A percentile compares a stretch with the other conserved stretches of the same genome.
phyloP scores from a whole-genome alignment of 2,329 filamentous ascomycete genomes.

The Aspergillus sp. region DNA sequence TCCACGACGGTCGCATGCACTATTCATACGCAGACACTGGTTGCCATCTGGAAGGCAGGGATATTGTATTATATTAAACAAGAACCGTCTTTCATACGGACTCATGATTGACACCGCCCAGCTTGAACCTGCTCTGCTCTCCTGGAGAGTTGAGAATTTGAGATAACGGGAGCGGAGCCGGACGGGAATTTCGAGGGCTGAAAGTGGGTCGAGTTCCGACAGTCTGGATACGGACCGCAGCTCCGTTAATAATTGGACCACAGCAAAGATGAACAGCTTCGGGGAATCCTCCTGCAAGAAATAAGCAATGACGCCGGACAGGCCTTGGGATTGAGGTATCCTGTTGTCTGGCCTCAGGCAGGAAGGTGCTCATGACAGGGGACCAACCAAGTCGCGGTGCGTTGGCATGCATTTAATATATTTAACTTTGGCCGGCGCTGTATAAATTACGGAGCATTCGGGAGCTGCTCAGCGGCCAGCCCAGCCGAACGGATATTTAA shows the following conservation, averaged over 20 bases:
- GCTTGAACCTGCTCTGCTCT: neutral
- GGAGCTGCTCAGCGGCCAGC: neutral
- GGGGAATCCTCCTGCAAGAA: neutral
- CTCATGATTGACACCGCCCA: neutral
- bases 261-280: neutral
- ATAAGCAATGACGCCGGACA: neutral
- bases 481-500: constrained; percentile 18
- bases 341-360: neutral
- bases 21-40: neutral
- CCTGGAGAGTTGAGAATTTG: neutral
- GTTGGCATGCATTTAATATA: constrained; percentile 8
- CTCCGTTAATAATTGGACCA: constrained; percentile 2
- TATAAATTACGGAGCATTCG: constrained; percentile 3
- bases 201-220: constrained; percentile 23
- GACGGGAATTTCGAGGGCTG: constrained; percentile 16
- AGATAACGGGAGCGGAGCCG: constrained; percentile 7
- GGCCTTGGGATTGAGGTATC: neutral
- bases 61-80: neutral
- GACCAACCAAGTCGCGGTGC: neutral
- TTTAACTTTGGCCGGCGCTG: constrained; percentile 8
- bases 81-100: neutral
- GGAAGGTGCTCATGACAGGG: neutral
- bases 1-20: neutral
- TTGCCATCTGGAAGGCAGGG: neutral
- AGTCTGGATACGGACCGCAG: constrained; percentile 20